Evolutionary conservation across 805 yeast species (phyloP).

Genomic region (Geotrichum ghanense): DNA sequence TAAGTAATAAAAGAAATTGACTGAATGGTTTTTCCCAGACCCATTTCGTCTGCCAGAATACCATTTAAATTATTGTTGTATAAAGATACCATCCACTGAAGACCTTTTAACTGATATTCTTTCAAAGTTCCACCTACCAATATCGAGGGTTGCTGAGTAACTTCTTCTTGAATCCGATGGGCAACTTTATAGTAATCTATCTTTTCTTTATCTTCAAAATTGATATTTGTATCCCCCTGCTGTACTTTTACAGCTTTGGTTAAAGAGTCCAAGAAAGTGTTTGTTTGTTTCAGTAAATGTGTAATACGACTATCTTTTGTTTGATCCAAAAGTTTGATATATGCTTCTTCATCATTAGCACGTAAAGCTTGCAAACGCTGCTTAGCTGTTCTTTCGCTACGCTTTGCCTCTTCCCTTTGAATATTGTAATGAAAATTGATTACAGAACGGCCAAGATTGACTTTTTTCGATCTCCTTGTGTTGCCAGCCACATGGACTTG

Average conservation of each 20-base stretch:
- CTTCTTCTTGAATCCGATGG: constrained; percentile 72
- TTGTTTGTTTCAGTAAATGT: constrained; percentile 83
- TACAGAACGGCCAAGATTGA: constrained; percentile 23
- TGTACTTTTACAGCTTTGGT: constrained; percentile 86
- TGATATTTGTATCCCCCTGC: constrained; percentile 51
- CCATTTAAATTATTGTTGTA: constrained; percentile 91
- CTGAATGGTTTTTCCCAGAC: constrained; percentile 94
- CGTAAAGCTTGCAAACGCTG: constrained; percentile 96
- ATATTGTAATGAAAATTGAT: constrained; percentile 55
- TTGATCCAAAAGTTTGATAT: constrained; percentile 86
- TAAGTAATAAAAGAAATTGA: constrained; percentile 80
- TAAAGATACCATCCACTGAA: constrained; percentile 97
- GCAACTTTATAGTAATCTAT: constrained; percentile 90
- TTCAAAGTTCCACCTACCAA: constrained; percentile 85
- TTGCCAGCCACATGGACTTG: constrained; percentile 17
- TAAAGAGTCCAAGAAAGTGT: constrained; percentile 78
- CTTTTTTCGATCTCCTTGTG: constrained; percentile 12
- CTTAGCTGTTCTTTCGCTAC: constrained; percentile 88
- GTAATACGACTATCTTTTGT: constrained; percentile 97
- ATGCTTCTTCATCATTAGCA: constrained; percentile 96
- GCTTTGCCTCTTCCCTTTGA: constrained; percentile 82
- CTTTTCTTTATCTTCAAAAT: constrained; percentile 44
- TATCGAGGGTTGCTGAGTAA: constrained; percentile 68
- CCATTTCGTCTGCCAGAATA: constrained; percentile 97
- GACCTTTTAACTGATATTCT: constrained; percentile 88